Conservation (phyloP, 1,284 basidiomycete species). For the Peniophora sp. region DNA sequence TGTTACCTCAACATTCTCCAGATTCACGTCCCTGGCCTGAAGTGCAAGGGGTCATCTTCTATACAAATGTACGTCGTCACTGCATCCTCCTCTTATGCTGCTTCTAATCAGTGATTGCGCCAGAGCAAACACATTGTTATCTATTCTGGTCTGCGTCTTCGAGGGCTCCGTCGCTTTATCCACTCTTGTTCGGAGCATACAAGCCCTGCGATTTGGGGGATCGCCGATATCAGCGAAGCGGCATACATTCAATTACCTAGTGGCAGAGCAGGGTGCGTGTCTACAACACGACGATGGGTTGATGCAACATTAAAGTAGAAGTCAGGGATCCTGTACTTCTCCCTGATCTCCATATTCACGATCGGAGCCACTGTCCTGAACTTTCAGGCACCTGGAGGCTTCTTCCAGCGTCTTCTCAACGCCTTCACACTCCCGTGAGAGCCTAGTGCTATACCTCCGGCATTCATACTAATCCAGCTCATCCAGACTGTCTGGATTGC, state of each 20-base stretch:
- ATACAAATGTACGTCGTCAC: slow-evolving; percentile 9
- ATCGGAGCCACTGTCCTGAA: slow-evolving; percentile 20
- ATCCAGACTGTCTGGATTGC: neutral
- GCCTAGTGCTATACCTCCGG: neutral
- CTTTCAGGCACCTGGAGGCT: slow-evolving; percentile 18
- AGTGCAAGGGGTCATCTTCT: slow-evolving; percentile 13
- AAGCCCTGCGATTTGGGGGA: slow-evolving; percentile 15
- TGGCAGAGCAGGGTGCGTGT: slow-evolving; percentile 24
- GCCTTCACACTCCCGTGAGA: slow-evolving; percentile 20
- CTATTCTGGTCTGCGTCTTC: slow-evolving; percentile 22
- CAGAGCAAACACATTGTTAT: slow-evolving; percentile 20
- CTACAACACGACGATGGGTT: too few species aligned
- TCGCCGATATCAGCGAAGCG: slow-evolving; percentile 13
- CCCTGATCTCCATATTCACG: slow-evolving; percentile 20
- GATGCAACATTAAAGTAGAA: neutral
- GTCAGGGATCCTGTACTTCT: slow-evolving; percentile 21
- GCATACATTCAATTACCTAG: slow-evolving; percentile 18
- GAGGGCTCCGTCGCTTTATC: slow-evolving; percentile 19
- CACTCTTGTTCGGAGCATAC: slow-evolving; percentile 21
- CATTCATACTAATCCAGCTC: neutral
- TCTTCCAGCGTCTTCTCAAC: slow-evolving; percentile 22
- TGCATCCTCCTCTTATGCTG: neutral
- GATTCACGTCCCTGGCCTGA: slow-evolving; percentile 15
- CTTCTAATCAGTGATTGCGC: neutral
- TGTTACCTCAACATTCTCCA: too few species aligned